phyloP scores from a whole-genome alignment of 2,329 filamentous ascomycete genomes.

The Neonectria coccinea region DNA sequence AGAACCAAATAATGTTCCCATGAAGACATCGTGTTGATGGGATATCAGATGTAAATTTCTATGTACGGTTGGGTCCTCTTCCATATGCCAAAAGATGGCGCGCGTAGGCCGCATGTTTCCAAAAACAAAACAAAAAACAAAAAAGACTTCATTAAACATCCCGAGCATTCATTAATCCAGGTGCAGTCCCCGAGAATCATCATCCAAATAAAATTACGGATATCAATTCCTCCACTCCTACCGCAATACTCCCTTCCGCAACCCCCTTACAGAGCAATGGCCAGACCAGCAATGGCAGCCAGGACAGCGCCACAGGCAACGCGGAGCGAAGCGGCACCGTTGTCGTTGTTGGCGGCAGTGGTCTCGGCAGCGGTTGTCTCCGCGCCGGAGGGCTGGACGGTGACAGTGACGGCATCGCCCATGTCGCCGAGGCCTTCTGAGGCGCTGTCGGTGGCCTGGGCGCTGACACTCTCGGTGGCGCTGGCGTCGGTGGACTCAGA shows the following conservation, averaged over 20 bases:
- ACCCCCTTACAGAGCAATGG: conserved; percentile 39
- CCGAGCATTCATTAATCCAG: conserved; percentile 36
- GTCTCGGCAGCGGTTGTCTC: conserved; percentile 18
- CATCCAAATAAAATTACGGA: conserved; percentile 15
- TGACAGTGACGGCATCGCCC: conserved; percentile 37
- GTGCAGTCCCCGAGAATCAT: conserved; percentile 18
- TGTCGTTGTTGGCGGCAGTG: conserved; percentile 25
- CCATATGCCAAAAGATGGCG: conserved; percentile 28
- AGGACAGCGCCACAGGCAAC: conserved; percentile 39
- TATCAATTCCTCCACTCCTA: conserved; percentile 1
- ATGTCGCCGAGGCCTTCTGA: not conserved
- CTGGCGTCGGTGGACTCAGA: conserved; percentile 23
- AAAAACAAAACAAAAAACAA: no score
- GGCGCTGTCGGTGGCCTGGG: conserved; percentile 20
- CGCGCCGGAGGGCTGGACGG: conserved; percentile 29
- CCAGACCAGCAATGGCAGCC: conserved; percentile 39
- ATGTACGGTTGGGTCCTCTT: conserved; percentile 35
- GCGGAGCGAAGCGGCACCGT: conserved; percentile 35
- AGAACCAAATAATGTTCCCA: not conserved
- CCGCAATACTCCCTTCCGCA: not conserved
- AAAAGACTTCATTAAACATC: conserved; percentile 40
- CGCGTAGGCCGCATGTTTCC: conserved; percentile 25
- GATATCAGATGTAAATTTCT: conserved; percentile 36
- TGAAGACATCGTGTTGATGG: conserved; percentile 15
- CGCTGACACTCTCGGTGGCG: conserved; percentile 23